These are phyloP conservation scores for Neoconidiobolus thromboides DNA, from an alignment of 371 early-diverging fungal species.

Conservation along the genomic window DNA sequence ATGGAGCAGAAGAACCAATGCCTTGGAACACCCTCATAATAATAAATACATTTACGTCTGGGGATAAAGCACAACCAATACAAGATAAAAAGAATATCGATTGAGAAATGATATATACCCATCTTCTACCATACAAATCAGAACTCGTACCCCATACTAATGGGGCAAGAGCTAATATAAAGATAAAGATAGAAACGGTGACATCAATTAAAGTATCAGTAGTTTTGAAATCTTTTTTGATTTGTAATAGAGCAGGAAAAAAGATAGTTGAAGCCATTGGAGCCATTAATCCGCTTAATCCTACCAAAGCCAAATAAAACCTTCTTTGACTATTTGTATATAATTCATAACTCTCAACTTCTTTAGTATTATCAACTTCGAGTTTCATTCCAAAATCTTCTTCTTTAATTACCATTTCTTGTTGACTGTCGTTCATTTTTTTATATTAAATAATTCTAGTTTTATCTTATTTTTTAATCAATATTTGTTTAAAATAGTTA, in stretches of 20 bases:
- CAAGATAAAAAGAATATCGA: constrained; percentile 30
- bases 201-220: constrained; percentile 25
- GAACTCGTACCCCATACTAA: constrained; percentile 50
- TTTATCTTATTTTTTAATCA: too few species aligned
- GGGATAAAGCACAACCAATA: constrained; percentile 37
- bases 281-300: background rate
- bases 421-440: too few species aligned
- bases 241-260: constrained; percentile 26
- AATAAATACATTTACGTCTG: constrained; percentile 25
- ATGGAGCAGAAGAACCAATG: constrained; percentile 43
- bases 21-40: constrained; percentile 42
- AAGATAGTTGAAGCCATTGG: constrained; percentile 8
- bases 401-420: too few species aligned
- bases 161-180: constrained; percentile 33
- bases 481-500: too few species aligned
- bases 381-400: too few species aligned
- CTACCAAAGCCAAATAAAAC: background rate
- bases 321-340: background rate
- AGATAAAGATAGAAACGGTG: constrained; percentile 28
- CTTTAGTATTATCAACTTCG: too few species aligned
- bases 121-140: constrained; percentile 40
- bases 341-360: too few species aligned
- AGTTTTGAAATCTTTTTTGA: constrained; percentile 25
- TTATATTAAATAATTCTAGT: too few species aligned
- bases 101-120: constrained; percentile 33